Percentiles rank a stretch among this genome's conserved stretches.
These are phyloP conservation scores for Plasmodium cynomolgi DNA, from an alignment of 169 alveolate genomes.

Conservation along the genomic window DNA sequence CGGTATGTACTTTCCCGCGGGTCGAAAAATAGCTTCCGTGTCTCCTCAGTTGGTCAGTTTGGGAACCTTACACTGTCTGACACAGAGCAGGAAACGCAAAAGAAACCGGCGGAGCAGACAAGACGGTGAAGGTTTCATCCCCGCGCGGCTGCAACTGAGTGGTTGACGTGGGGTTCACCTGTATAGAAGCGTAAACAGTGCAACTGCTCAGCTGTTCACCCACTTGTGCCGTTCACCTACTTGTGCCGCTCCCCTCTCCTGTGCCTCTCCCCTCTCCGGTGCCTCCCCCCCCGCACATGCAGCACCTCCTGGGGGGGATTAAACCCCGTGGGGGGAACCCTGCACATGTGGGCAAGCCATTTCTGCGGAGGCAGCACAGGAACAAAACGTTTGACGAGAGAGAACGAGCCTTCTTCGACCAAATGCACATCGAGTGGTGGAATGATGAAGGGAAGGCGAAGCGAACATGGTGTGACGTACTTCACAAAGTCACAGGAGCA, in stretches of 20 bases:
- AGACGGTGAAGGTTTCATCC: not conserved
- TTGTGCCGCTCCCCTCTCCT: too few relatives aligned
- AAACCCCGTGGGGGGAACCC: not conserved
- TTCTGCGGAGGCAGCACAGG: not conserved
- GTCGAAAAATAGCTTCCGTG: not conserved
- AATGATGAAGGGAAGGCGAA: not conserved
- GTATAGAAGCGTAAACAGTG: too few relatives aligned
- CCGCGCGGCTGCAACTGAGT: too few relatives aligned
- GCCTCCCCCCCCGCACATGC: not conserved
- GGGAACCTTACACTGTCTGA: not conserved
- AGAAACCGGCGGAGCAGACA: not conserved
- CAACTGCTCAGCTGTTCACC: too few relatives aligned
- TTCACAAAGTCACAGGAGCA: conserved; percentile 23
- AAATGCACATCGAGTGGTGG: conserved; percentile 39
- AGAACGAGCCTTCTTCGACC: conserved; percentile 15
- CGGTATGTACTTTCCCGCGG: not conserved
- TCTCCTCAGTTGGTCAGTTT: not conserved
- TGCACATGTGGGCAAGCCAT: not conserved
- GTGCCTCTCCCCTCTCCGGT: too few relatives aligned
- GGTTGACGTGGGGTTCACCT: too few relatives aligned
- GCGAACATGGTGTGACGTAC: not conserved
- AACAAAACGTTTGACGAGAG: conserved; percentile 30
- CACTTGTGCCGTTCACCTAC: not conserved
- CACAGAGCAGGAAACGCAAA: not conserved
- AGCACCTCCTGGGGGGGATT: not conserved